These are phyloP conservation scores for Sporisorium sorghi DNA, from an alignment of 1,284 basidiomycete genomes.

Conservation along the genomic window DNA sequence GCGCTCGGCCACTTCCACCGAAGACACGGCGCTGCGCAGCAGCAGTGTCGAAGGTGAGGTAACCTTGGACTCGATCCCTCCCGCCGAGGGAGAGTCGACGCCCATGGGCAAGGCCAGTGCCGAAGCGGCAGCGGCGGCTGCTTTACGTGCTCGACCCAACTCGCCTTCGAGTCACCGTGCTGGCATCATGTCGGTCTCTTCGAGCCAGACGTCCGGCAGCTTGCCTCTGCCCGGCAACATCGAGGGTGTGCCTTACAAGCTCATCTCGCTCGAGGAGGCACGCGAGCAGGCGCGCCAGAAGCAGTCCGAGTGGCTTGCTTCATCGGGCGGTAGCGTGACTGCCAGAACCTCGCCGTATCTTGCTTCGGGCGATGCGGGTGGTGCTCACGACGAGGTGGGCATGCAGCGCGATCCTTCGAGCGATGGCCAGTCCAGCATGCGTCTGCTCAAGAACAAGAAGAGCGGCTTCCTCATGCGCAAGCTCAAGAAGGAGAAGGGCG, in stretches of 20 bases:
- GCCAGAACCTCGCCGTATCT: constrained; percentile 21
- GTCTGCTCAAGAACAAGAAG: constrained; percentile 60
- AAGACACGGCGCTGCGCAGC: constrained; percentile 16
- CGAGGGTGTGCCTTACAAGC: constrained; percentile 62
- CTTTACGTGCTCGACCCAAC: not conserved
- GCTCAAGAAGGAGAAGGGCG: constrained; percentile 59
- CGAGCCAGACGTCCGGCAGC: constrained; percentile 34
- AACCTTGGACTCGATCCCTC: not conserved
- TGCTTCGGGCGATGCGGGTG: constrained; percentile 13
- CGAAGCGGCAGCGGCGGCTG: constrained; percentile 2
- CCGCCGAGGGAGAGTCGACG: constrained; percentile 30
- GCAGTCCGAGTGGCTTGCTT: constrained; percentile 48
- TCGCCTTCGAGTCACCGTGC: constrained; percentile 15
- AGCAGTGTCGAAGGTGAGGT: constrained; percentile 26
- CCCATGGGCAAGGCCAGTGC: constrained; percentile 22
- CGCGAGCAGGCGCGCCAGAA: constrained; percentile 51
- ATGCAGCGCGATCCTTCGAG: constrained; percentile 32
- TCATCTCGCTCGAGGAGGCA: constrained; percentile 60
- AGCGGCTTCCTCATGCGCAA: constrained; percentile 58
- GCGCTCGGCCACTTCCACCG: constrained; percentile 6
- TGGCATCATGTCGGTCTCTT: constrained; percentile 24
- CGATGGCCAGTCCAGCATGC: constrained; percentile 29
- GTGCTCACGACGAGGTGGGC: constrained; percentile 21
- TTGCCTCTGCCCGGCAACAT: constrained; percentile 47
- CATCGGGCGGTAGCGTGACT: constrained; percentile 13